Base-by-base conservation (phyloP, 148 eudicot species). In the Rheum nobile region DNA sequence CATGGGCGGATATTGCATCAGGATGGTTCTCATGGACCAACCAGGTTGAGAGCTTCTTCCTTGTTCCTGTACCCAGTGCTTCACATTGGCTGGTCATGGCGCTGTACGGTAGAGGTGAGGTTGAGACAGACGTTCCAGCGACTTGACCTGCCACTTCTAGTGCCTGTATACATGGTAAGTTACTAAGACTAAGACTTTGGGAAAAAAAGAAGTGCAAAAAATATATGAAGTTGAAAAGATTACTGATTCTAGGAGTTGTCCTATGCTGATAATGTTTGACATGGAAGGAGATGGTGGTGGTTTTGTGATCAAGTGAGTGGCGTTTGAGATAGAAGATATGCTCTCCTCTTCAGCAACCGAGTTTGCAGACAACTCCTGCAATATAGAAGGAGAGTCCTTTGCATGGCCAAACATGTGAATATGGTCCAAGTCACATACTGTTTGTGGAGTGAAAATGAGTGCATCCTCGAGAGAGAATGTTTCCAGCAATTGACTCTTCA, bases 131-230 rank as follows among this genome's bases (percentile, higher is more conserved):
- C 67, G 93, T 75, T 77, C 94, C 99, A 72, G 90, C 96, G 54
- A 95, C 97, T 81, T 95, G 99, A 80, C 96, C 96, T 61, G 99
- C 97, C 71, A 87, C 97, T 82, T 91, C 94, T 5, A 90, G 96
- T 35, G 97, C 99, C 99, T 95, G 82, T 74, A 11, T 39, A 71
- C 28, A n/a, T 71, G 47, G 8, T 71, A 10, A 38, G n/a, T n/a
- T n/a, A 2, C 12, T 35, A 37, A 37, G 72, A n/a, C 44, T 29
- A n/a, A 37, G 44, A 9, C 17, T 3, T 0, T n/a, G n/a, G n/a
- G n/a, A n/a, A n/a, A 17, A 1, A 69, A 46, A 37, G 13, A 16
- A 6, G 28, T 61, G 4, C 28, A 28, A 10, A 59, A 55, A 8
- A 9, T 8, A 55, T 10, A 8, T 9, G 13, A 4, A 50, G 8